These are phyloP conservation scores for Echinochloa phyllopogon DNA, from an alignment of 176 grass and related monocot genomes.

Conservation along the genomic window DNA sequence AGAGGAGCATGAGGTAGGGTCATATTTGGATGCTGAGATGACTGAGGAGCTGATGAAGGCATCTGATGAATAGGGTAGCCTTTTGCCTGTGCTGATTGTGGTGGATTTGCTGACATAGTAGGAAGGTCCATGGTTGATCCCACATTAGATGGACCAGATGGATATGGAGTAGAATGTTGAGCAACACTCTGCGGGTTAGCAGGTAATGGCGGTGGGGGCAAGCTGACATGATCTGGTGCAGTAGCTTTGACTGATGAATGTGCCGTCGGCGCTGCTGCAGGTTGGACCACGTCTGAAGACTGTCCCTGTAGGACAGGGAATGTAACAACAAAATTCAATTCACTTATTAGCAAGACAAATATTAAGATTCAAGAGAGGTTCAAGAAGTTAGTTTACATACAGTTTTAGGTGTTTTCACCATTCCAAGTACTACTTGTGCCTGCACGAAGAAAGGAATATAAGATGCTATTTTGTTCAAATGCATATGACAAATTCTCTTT, in stretches of 20 bases:
- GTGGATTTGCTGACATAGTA: conserved; percentile 53
- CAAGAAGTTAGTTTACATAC: conserved; percentile 52
- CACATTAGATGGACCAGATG: conserved; percentile 42
- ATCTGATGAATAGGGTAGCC: conserved; percentile 53
- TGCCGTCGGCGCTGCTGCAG: conserved; percentile 45
- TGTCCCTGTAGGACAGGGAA: conserved; percentile 59
- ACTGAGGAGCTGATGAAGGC: conserved; percentile 54
- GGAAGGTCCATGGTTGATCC: conserved; percentile 53
- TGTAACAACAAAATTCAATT: conserved; percentile 39
- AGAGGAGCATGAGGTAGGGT: conserved; percentile 57
- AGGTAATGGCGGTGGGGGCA: conserved; percentile 51
- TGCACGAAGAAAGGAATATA: conserved; percentile 50
- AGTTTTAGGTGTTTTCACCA: conserved; percentile 86
- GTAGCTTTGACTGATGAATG: conserved; percentile 49
- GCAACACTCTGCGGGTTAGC: conserved; percentile 46
- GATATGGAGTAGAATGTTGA: conserved; percentile 55
- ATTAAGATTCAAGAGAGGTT: conserved; percentile 31
- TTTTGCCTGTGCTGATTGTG: conserved; percentile 59
- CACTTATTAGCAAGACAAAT: not conserved
- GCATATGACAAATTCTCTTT: not conserved
- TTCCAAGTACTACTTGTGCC: conserved; percentile 96
- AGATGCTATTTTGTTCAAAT: not conserved
- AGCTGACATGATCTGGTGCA: conserved; percentile 45
- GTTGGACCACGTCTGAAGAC: conserved; percentile 44
- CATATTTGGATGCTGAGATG: conserved; percentile 66